Evolutionary conservation across 306 rosid species (phyloP), one percentile per base, ranked within the genome.

Genomic region (Styphnolobium japonicum): DNA sequence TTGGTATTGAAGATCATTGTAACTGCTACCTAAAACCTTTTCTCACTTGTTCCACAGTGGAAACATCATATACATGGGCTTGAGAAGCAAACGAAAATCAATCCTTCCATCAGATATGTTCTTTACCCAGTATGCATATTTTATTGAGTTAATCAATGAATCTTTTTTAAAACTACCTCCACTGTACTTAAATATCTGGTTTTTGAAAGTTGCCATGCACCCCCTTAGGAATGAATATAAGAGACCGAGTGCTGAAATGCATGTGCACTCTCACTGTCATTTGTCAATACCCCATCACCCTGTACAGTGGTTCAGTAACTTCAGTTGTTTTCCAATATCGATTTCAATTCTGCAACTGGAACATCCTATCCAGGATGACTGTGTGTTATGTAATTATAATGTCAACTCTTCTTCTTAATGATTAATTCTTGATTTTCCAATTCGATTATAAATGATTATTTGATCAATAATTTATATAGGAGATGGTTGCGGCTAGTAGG

Each of bases 41-140:
- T 63, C 43, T 79, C 53, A 16, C 63, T 70, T 82, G 53, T 60
- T 74, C 72, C 2, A 27, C 86, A 90, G 90, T 85, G 93, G 91
- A 85, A 85, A 56, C 79, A 86, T 82, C 91, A 87, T 79, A 79
- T 90, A 68, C 88, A 85, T 69, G 91, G 87, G 83, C 91, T 90
- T 33, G 93, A 90, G 84, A 82, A 85, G 81, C 90, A 85, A 74
- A 85, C 87, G 90, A 70, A 85, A 77, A 87, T 87, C 73, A 74
- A 33, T 36, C 91, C 88, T 63, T 79, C 88, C 55, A 74, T 86
- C 86, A 89, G 87, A 80, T 87, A 87, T 84, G 84, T 86, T 77
- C 72, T 85, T 64, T 87, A 90, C 43, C 90, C 80, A 82, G 87
- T 86, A 84, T 76, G 25, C n/a, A n/a, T n/a, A n/a, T 65, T 40